Evolutionary conservation across 805 yeast species (phyloP), one percentile per base, ranked within the genome.

Genomic region (Candida wancherniae): DNA sequence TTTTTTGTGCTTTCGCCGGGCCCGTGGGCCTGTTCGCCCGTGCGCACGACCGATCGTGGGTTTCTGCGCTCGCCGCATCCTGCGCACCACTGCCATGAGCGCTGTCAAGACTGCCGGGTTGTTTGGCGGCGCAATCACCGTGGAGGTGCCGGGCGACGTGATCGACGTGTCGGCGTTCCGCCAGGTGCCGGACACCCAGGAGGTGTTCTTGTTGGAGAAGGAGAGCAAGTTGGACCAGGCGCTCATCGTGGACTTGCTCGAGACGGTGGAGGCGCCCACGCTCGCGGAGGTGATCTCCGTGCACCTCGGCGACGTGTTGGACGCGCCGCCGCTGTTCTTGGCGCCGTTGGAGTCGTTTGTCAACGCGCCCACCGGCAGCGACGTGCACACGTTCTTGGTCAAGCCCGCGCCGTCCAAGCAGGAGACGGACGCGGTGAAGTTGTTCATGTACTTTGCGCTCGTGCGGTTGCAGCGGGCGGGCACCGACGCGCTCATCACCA

Each of bases 171-270:
- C 95, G 1, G 55, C 64, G 21, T 52, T 88, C 28, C 64, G 98
- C 34, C 84, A 84, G 38, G 75, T 92, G 3, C 97, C 98, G 0
- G 97, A 92, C 49, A 78, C 87, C 1, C 97, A 92, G 53, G 98
- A 90, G 54, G 96, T 90, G 15, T 92, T 73, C 54, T 75, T 88
- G 11, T 26, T 61, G n/a, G 63, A 62, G 28, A 45, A 40, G 29
- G 49, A 66, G 27, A 57, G 27, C 11, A 37, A 45, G 19, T 36
- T 45, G 9, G 73, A 77, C 31, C 76, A 71, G 42, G 71, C 82
- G 11, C 51, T 81, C 7, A 76, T 82, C n/a, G 49, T 82, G 12
- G 92, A 82, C 39, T 52, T 82, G 10, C 53, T 82, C 40, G 84
- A 82, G 42, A 45, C 58, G 15, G 73, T 75, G 0, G 63, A 57